Evolutionary conservation across 2,329 filamentous ascomycete species (phyloP).

Genomic region (Nothophaeocryptopus gaeumannii): DNA sequence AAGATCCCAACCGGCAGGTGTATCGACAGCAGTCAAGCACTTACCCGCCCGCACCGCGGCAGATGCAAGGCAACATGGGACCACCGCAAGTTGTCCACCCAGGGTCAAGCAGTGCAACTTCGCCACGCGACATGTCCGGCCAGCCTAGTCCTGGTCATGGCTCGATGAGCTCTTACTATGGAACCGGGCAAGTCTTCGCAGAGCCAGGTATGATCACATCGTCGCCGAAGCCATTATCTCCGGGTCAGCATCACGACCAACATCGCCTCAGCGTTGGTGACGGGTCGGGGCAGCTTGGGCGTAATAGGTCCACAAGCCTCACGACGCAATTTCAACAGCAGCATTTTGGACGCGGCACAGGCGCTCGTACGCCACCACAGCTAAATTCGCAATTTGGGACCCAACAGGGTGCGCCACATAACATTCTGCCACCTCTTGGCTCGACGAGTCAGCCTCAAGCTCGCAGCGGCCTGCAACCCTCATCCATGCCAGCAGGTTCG

Average conservation of each 20-base stretch:
- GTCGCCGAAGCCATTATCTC: slow-evolving; percentile 79
- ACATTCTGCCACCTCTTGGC: slow-evolving; percentile 41
- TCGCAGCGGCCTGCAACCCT: slow-evolving; percentile 20
- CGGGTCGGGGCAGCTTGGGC: slow-evolving; percentile 35
- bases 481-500: slow-evolving; percentile 21
- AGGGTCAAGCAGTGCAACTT: slow-evolving; percentile 31
- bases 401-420: slow-evolving; percentile 25
- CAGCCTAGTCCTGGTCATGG: slow-evolving; percentile 28
- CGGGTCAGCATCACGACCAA: slow-evolving; percentile 51
- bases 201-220: slow-evolving; percentile 70
- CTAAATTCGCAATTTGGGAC: slow-evolving; percentile 43
- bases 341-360: slow-evolving; percentile 58
- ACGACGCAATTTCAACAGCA: slow-evolving; percentile 65
- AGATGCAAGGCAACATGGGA: slow-evolving; percentile 33
- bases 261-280: slow-evolving; percentile 55
- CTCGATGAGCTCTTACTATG: slow-evolving; percentile 30
- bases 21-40: slow-evolving; percentile 69
- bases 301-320: slow-evolving; percentile 65
- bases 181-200: slow-evolving; percentile 60
- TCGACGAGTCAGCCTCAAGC: slow-evolving; percentile 24
- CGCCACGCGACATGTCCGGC: slow-evolving; percentile 39
- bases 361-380: slow-evolving; percentile 53
- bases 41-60: slow-evolving; percentile 60
- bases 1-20: slow-evolving; percentile 52
- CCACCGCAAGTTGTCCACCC: slow-evolving; percentile 36